Evolutionary conservation across 2,329 filamentous ascomycete genomes (phyloP), one percentile per base, ranked within the genome.

Genomic region (Ampelomyces quisqualis): DNA sequence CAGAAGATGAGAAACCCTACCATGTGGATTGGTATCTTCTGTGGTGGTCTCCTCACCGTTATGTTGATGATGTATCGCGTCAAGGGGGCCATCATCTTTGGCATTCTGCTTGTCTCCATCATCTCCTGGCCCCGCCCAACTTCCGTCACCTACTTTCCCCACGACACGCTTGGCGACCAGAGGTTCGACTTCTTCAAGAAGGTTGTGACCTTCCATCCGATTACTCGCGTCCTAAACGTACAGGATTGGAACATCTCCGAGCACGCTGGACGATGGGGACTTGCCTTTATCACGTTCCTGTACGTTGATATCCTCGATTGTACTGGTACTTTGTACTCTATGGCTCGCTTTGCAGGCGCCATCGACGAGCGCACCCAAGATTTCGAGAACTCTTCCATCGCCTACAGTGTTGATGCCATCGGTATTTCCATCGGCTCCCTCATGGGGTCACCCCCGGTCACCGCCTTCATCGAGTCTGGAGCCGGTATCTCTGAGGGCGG

Each of bases 251-350:
- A 86, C 54, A 74, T 94, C 17, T 71, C 76, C 6, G 74, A 74
- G 4, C 82, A 88, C 42, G 82, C 85, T 8, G 81, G 81, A 3
- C 84, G 93, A 60, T 94, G 94, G 59, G 86, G 85, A 19, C 76
- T 93, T 34, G 89, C 89, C 0, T 81, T 94, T 50, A 84, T 94
- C 66, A 94, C 89, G 2, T 94, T 95, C 71, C 76, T 94, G 15
- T 94, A 95, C 59, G 88, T 94, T 51, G 89, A 95, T 59, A 91
- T 95, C 47, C 80, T 95, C 30, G 89, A 94, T 67, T 84, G 82
- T 58, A 95, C 89, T 0, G 89, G 88, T 55, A 94, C 88, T 1
- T 73, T 94, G 44, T 95, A 94, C 71, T 87, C 87, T 14, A 94
- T 95, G 88, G 89, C 89, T 13, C 83, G 85, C 20, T 93, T 91